Evolutionary conservation across 352 stramenopile genomes (phyloP), one percentile per base, ranked within the genome.

Genomic region (Pythium folliculosum): DNA sequence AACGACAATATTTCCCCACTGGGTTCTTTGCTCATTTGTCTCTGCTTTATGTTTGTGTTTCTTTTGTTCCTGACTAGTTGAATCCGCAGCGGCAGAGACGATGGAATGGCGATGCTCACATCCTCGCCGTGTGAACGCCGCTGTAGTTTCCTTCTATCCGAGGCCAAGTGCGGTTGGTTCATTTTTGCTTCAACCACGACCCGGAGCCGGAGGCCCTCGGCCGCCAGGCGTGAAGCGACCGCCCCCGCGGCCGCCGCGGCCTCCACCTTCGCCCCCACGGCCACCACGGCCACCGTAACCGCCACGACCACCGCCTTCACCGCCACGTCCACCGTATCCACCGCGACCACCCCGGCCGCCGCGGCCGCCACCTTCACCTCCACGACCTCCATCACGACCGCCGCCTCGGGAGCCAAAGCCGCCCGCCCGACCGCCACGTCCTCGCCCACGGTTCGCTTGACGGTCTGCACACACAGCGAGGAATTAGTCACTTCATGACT

Each of bases 381-480:
- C 72, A 38, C 74, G 67, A 47, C 77, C 71, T 49, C 75, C 76
- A 68, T 77, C 40, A 21, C 80, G 72, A 37, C 77, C 47, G 16
- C 76, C 73, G 16, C 75, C 69, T 63, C 70, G 67, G 37, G 65
- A 63, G 37, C 77, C 73, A 48, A 91, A 78, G 25, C 77, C 73
- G 27, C 80, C 71, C 10, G 65, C 74, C 60, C 85, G 84, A 19
- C 81, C 75, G 52, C 88, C 82, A 63, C 84, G 85, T n/a, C 87
- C 86, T 57, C 86, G 82, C 50, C 88, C 81, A 62, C 86, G 77
- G 45, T 89, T 82, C 32, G 83, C 63, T 75, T 90, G 84, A 60
- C 88, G 84, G 60, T 94, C 82, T 92, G 60, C 59, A 61, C 40
- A 8, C 44, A 1, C 30, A 71, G 44, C 54, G 51, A 8, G 49